phyloP scores from a whole-genome alignment of 345 rosid genomes.

The Citropsis articulata region DNA sequence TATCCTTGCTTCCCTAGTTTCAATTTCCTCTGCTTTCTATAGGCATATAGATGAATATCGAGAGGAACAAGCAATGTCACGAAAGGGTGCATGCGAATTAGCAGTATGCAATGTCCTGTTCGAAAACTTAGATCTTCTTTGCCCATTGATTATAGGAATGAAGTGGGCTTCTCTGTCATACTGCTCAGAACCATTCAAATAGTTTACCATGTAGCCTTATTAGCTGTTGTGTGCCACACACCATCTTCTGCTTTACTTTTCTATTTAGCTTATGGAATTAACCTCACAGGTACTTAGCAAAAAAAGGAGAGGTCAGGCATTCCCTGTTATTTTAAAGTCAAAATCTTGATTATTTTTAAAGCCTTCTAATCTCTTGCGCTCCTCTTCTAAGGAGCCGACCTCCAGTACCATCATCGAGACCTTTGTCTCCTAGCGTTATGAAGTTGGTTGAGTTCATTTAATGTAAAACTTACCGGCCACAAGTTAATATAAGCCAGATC shows the following conservation, averaged over 20 bases:
- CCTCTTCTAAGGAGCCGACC: constrained; percentile 15
- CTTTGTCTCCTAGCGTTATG: background rate
- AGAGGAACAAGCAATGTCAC: background rate
- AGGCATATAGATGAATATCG: background rate
- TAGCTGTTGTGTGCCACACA: background rate
- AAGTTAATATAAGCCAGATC: background rate
- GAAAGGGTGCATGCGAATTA: background rate
- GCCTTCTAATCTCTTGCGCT: constrained; percentile 10
- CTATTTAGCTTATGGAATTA: background rate
- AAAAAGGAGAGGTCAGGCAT: background rate
- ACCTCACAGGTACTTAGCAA: background rate
- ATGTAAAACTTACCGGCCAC: background rate
- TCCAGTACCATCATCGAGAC: background rate
- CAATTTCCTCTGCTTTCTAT: background rate
- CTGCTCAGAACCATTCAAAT: background rate
- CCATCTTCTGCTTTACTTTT: background rate
- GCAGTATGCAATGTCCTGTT: background rate
- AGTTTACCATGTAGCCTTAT: background rate
- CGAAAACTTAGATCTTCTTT: background rate
- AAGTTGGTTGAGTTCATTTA: constrained; percentile 14
- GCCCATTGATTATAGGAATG: background rate
- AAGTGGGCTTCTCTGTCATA: background rate
- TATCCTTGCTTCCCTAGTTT: background rate
- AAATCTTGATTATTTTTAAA: constrained; percentile 7
- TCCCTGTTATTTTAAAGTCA: background rate